phyloP scores from a whole-genome alignment of 164 flowering plant genomes.

The Akebia trifoliata region DNA sequence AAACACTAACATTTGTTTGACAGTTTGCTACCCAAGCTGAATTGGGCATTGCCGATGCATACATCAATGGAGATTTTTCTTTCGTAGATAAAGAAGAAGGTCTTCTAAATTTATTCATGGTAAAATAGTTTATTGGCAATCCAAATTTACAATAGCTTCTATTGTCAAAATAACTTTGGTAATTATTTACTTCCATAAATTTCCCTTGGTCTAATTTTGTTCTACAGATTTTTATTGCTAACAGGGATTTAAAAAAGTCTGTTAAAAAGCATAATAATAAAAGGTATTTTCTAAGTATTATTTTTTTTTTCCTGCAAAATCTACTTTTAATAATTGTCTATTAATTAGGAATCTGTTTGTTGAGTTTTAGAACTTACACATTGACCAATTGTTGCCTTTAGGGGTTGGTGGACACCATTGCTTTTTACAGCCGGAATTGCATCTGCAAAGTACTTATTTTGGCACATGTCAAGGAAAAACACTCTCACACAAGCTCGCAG shows the following conservation, averaged over 20 bases:
- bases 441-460: slow-evolving; percentile 71
- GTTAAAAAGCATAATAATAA: slow-evolving; percentile 29
- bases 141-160: background rate
- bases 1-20: slow-evolving; percentile 3
- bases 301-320: background rate
- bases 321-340: background rate
- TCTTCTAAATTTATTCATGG: slow-evolving; percentile 70
- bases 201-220: slow-evolving; percentile 10
- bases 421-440: slow-evolving; percentile 69
- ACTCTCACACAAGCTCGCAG: slow-evolving; percentile 86
- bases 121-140: slow-evolving; percentile 13
- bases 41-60: slow-evolving; percentile 97
- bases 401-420: slow-evolving; percentile 99
- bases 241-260: slow-evolving; percentile 54
- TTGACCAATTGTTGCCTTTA: slow-evolving; percentile 24
- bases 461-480: slow-evolving; percentile 72
- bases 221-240: slow-evolving; percentile 69
- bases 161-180: background rate
- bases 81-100: slow-evolving; percentile 64
- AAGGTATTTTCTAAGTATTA: slow-evolving; percentile 39
- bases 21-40: slow-evolving; percentile 86
- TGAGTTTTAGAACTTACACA: too few relatives aligned
- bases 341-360: too few relatives aligned
- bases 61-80: slow-evolving; percentile 25
- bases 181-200: background rate